A percentile compares a stretch with the other conserved stretches of the same genome.
Conservation (phyloP, 257 asterid species). For the Fraxinus quadrangulata region DNA sequence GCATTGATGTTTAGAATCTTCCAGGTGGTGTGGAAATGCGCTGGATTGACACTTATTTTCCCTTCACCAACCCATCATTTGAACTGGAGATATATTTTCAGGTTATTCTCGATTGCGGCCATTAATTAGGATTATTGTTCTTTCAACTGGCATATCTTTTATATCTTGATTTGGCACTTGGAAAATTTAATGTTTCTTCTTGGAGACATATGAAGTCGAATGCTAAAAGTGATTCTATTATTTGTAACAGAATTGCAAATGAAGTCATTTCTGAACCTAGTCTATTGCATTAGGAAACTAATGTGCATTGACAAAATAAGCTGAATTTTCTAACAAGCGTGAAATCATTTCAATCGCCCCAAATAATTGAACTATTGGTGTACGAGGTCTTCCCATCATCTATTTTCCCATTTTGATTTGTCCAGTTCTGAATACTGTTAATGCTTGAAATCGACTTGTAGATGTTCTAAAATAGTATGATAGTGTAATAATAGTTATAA, state of each 20-base stretch:
- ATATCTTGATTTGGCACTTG: neutral
- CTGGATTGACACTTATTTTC: conserved; percentile 96
- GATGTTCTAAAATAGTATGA: no score
- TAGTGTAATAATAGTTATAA: no score
- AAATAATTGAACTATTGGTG: neutral
- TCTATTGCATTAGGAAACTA: neutral
- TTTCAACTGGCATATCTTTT: neutral
- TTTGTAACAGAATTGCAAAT: neutral
- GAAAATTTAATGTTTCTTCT: neutral
- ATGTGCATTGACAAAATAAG: neutral
- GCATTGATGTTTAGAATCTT: conserved; percentile 26
- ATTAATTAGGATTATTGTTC: neutral
- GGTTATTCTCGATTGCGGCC: conserved; percentile 36
- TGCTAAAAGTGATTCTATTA: neutral
- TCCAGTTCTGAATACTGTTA: no score
- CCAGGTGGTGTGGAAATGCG: conserved; percentile 97
- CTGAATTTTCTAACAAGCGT: neutral
- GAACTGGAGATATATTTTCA: conserved; percentile 94
- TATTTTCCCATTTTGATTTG: no score
- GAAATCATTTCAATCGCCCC: neutral
- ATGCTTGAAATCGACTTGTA: no score
- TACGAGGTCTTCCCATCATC: no score
- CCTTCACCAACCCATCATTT: conserved; percentile 92
- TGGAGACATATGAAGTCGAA: neutral
- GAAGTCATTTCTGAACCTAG: neutral